Evolutionary conservation across 176 grass and related monocot genomes (phyloP).

Genomic region (Rhipidocladum racemiflorum): DNA sequence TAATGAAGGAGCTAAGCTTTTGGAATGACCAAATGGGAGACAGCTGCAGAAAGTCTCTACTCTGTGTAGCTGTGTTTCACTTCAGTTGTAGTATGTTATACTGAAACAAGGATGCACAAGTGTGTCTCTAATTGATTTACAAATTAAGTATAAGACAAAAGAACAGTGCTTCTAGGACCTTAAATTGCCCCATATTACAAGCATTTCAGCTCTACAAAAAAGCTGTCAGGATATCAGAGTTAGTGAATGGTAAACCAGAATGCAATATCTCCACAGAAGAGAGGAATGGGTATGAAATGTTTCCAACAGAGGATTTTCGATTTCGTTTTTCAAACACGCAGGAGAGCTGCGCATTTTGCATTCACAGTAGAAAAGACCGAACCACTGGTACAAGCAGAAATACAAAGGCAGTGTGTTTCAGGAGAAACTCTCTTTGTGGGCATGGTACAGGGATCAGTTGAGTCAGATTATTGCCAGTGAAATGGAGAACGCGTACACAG

Average conservation of each 20-base stretch:
- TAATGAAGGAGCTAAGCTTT: conserved; percentile 7
- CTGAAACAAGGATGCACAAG: background rate
- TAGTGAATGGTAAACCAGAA: background rate
- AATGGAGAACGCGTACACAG: too few species aligned
- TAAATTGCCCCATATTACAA: background rate
- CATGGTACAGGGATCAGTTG: too few species aligned
- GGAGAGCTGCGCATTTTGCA: too few species aligned
- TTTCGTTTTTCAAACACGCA: too few species aligned
- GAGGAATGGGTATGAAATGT: background rate
- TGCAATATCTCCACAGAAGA: background rate
- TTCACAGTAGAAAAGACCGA: too few species aligned
- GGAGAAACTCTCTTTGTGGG: too few species aligned
- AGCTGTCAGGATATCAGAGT: background rate
- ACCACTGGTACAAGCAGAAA: too few species aligned
- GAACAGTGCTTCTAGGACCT: background rate
- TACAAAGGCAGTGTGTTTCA: too few species aligned
- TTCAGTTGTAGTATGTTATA: background rate
- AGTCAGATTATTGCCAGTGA: too few species aligned
- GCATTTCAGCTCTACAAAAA: background rate
- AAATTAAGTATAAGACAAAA: background rate
- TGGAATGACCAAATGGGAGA: conserved; percentile 16
- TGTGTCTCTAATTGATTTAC: background rate
- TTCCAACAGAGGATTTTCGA: background rate
- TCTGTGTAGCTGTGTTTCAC: background rate
- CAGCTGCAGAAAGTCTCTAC: background rate